Evolutionary conservation across 2,329 filamentous ascomycete species (phyloP), one percentile per base, ranked within the genome.

Genomic region (Samsoniella hepiali): DNA sequence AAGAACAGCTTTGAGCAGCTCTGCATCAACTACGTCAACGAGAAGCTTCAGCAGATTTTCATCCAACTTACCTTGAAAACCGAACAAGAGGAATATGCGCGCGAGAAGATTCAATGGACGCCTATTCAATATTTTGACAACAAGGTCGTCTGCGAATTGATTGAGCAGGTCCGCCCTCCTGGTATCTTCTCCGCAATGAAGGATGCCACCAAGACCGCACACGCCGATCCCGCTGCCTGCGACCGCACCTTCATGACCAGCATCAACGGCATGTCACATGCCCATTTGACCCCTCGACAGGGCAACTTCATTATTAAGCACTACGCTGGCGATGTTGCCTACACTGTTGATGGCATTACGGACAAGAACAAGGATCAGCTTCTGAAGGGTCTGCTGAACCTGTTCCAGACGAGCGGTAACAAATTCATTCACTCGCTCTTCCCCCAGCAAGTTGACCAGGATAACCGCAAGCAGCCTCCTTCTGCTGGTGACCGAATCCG

Each of bases 111-210:
- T 73, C 88, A 96, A 73, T 99, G 95, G 95, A 97, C 93, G 0
- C 95, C 95, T 2, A 99, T 99, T 82, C 96, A 95, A 72, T 99
- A 98, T 78, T 99, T 98, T 71, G 95, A 99, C 78, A 99, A 99
- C 84, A 98, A 98, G 82, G 89, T 99, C 55, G 95, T 99, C 63
- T 99, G 95, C 75, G 95, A 97, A 66, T 77, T 99, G 72, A 99
- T 99, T 69, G 95, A 99, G 76, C 91, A 96, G 73, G 87, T 90
- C 73, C 84, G 93, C 61, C 95, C 95, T 6, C 90, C 92, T 1
- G 95, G 95, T 72, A 88, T 99, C 53, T 97, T 99, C 73, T 95
- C 95, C 7, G 93, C 93, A 4, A 81, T 99, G 78, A 99, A 99
- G 75, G 95, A 99, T 78, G 95, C 95, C 55, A 98, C 95, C 68